Conservation (phyloP, 805 yeast species). For the Naumovozyma dairenensis region DNA sequence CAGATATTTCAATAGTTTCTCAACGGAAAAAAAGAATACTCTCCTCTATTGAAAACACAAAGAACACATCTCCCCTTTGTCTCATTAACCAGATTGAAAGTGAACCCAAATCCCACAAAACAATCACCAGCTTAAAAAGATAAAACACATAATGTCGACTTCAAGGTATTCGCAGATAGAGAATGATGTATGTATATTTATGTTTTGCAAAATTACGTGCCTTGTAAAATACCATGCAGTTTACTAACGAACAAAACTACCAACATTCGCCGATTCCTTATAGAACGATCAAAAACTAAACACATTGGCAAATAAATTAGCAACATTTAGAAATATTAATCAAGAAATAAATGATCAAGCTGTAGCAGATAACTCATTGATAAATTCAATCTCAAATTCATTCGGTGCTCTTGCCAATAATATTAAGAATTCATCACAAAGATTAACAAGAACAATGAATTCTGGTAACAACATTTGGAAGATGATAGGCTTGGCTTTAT, state of each 20-base stretch:
- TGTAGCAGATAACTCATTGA: constrained; percentile 37
- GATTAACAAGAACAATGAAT: constrained; percentile 45
- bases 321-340: constrained; percentile 55
- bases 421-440: constrained; percentile 42
- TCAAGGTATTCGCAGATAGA: constrained; percentile 27
- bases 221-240: neutral
- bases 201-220: neutral
- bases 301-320: constrained; percentile 53
- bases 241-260: neutral
- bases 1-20: too few species aligned
- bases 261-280: neutral
- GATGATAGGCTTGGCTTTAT: constrained; percentile 48
- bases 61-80: too few species aligned
- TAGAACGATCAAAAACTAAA: constrained; percentile 58
- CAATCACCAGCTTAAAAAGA: too few species aligned
- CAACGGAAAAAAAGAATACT: too few species aligned
- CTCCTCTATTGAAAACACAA: too few species aligned
- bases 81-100: too few species aligned
- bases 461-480: constrained; percentile 52
- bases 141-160: constrained; percentile 26
- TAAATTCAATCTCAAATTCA: constrained; percentile 39
- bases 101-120: too few species aligned
- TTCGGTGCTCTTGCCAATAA: constrained; percentile 39
- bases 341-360: constrained; percentile 61
- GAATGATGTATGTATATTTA: constrained; percentile 11